phyloP scores from a whole-genome alignment of 164 flowering plant species.

The Berberis vulgaris region DNA sequence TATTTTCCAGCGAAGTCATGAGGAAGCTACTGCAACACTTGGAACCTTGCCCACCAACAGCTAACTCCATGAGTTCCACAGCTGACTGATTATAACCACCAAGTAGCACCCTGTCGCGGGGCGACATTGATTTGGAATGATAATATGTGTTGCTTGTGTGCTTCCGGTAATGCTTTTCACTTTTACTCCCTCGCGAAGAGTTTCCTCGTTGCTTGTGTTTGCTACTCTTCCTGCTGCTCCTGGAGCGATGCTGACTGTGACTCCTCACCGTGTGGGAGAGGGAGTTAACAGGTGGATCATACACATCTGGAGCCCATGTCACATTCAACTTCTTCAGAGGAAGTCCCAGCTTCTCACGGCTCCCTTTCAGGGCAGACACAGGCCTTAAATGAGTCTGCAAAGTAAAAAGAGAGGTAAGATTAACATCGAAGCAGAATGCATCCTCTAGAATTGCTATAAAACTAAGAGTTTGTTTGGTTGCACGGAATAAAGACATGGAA shows the following conservation, averaged over 20 bases:
- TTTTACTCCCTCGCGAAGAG: slow-evolving; percentile 30
- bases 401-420: neutral
- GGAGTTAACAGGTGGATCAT: slow-evolving; percentile 62
- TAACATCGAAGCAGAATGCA: neutral
- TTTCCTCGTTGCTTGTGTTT: slow-evolving; percentile 58
- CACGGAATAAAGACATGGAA: too few species aligned
- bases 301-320: slow-evolving; percentile 82
- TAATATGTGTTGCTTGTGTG: slow-evolving; percentile 14
- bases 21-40: slow-evolving; percentile 50
- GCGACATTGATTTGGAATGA: slow-evolving; percentile 7
- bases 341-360: slow-evolving; percentile 49
- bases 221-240: slow-evolving; percentile 38
- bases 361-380: slow-evolving; percentile 61
- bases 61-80: slow-evolving; percentile 16
- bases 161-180: slow-evolving; percentile 32
- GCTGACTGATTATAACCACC: slow-evolving; percentile 7
- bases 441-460: too few species aligned
- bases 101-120: slow-evolving; percentile 4
- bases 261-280: slow-evolving; percentile 39
- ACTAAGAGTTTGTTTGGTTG: too few species aligned
- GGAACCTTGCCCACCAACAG: slow-evolving; percentile 30
- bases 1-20: slow-evolving; percentile 23
- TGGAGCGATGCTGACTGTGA: slow-evolving; percentile 25
- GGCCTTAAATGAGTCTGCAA: neutral
- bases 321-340: slow-evolving; percentile 37